Conservation (phyloP, 805 yeast genomes). For the Yarrowia deformans region DNA sequence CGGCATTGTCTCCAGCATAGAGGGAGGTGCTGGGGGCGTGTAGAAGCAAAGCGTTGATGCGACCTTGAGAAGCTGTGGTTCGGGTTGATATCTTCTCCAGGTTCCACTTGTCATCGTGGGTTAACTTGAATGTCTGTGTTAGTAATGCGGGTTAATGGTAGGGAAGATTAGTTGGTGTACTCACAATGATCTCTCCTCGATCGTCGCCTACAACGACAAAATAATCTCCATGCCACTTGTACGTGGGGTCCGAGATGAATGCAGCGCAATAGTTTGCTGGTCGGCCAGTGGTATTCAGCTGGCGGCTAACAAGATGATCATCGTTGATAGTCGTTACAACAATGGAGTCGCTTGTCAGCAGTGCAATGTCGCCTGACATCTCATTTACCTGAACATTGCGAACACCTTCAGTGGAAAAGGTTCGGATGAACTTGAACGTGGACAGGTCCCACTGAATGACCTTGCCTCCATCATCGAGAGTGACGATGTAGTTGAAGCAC, state of each 20-base stretch:
- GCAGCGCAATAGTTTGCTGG: conserved; percentile 37
- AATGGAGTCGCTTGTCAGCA: conserved; percentile 19
- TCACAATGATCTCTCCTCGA: conserved; percentile 30
- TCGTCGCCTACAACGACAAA: conserved; percentile 29
- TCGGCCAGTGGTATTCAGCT: conserved; percentile 29
- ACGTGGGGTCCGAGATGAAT: conserved; percentile 28
- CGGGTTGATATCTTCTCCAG: conserved; percentile 23
- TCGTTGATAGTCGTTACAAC: conserved; percentile 29
- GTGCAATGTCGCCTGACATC: conserved; percentile 23
- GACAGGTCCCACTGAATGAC: conserved; percentile 36
- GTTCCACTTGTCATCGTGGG: conserved; percentile 29
- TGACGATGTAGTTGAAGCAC: conserved; percentile 29
- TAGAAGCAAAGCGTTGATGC: conserved; percentile 26
- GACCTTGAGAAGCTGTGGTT: conserved; percentile 3
- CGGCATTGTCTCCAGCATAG: conserved; percentile 36
- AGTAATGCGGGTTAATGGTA: not conserved
- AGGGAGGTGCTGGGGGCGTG: conserved; percentile 36
- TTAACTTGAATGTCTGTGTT: conserved; percentile 37
- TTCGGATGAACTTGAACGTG: conserved; percentile 29
- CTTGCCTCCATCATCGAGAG: conserved; percentile 26
- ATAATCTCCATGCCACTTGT: conserved; percentile 33
- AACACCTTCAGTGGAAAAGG: conserved; percentile 20
- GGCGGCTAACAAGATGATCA: conserved; percentile 11
- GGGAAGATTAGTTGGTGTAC: not conserved
- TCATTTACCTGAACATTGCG: conserved; percentile 26